Base-by-base conservation (phyloP, 73 alveolate genomes). In the Blepharisma japonicum region DNA sequence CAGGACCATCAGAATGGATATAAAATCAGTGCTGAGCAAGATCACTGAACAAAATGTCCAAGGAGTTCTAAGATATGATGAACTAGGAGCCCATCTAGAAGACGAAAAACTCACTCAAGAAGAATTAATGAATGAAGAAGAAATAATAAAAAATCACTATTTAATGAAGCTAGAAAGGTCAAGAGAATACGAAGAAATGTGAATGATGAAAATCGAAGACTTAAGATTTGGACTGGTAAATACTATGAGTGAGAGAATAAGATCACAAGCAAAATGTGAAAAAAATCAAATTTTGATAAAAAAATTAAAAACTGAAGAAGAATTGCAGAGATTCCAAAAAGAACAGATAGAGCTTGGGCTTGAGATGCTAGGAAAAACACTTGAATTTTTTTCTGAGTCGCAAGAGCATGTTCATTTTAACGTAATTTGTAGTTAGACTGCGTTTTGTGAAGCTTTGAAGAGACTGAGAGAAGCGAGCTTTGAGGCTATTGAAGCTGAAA, bases 401-500 rank as follows among this genome's bases (percentile, higher is more conserved):
- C 14, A 61, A 4, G 74, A 61, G 2, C 74, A 61, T 61, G 14
- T 39, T 0, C 74, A 61, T 20, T 61, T 61, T 61, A 61, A 61
- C 23, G 74, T 61, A 61, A 20, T n/a, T n/a, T 61, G 14, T 25
- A 61, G 39, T 8, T 61, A 61, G 74, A 61, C 14, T 8, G 23
- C 47, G 14, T 61, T 61, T 25, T 14, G 23, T 14, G 74, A 61
- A 25, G 38, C 74, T 61, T 61, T 61, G 23, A 61, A 61, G 23
- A 61, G 74, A 5, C n/a, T 61, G 14, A 61, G 23, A 25, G 74
- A 14, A 14, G 74, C 74, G 23, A 61, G 74, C 23, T 25, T 18
- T 25, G 74, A 61, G 47, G 38, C 74, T 0, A 14, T 61, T 25
- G 74, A 61, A 61, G 74, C 74, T 14, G 74, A 18, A 14, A 61